These are phyloP conservation scores for Acer campestre DNA, from an alignment of 345 rosid genomes.

Conservation along the genomic window DNA sequence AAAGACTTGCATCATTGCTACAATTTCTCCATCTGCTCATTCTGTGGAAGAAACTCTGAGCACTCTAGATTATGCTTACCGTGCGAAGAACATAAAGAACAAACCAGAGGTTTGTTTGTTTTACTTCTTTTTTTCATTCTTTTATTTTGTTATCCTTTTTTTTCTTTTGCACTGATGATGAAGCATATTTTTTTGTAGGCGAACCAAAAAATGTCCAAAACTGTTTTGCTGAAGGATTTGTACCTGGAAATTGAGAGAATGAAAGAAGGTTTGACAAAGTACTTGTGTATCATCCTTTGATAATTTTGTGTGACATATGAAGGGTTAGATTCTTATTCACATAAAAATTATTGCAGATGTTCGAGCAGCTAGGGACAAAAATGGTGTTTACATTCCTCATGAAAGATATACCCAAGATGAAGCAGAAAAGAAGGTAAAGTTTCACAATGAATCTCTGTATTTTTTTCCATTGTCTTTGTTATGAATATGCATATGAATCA, in stretches of 20 bases:
- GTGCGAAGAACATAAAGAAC: slow-evolving; percentile 92
- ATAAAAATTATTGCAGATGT: slow-evolving; percentile 56
- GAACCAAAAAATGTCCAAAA: slow-evolving; percentile 85
- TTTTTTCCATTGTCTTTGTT: not conserved
- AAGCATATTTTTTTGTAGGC: slow-evolving; percentile 55
- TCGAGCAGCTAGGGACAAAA: slow-evolving; percentile 90
- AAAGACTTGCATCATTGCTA: slow-evolving; percentile 94
- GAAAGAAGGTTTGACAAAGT: slow-evolving; percentile 73
- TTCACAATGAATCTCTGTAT: not conserved
- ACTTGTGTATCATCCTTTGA: not conserved
- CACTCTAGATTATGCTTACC: slow-evolving; percentile 89
- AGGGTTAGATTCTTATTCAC: slow-evolving; percentile 5
- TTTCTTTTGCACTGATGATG: slow-evolving; percentile 18
- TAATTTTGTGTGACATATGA: slow-evolving; percentile 2
- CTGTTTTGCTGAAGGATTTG: slow-evolving; percentile 84
- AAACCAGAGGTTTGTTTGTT: slow-evolving; percentile 74
- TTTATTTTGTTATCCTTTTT: not conserved
- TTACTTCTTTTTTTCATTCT: slow-evolving; percentile 15
- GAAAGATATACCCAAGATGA: slow-evolving; percentile 84
- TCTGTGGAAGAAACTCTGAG: slow-evolving; percentile 90
- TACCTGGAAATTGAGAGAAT: slow-evolving; percentile 85
- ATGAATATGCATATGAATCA: not conserved
- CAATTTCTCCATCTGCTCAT: slow-evolving; percentile 87
- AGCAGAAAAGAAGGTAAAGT: slow-evolving; percentile 84
- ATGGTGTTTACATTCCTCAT: slow-evolving; percentile 85